A percentile compares a stretch with the other conserved stretches of the same genome.
Evolutionary conservation across 2,329 filamentous ascomycete species (phyloP).

Genomic region (Calycina herbarum): DNA sequence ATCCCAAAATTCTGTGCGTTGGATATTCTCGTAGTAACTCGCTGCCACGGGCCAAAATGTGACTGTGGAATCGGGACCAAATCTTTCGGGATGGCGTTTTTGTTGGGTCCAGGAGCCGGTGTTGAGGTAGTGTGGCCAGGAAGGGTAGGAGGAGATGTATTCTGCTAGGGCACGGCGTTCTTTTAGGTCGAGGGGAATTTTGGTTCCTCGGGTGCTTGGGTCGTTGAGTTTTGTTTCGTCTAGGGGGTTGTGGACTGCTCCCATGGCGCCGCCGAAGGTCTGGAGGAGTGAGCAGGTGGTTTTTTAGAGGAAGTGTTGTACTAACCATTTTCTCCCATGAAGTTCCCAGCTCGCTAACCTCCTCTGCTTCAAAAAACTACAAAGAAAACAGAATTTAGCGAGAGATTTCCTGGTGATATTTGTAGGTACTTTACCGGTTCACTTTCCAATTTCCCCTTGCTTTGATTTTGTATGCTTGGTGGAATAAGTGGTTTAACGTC

Average conservation of each 20-base stretch:
- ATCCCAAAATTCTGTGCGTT: background rate
- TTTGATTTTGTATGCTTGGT: background rate
- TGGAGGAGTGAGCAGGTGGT: background rate
- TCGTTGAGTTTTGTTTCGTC: background rate
- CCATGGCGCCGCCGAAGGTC: background rate
- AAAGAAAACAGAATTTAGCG: background rate
- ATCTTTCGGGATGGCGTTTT: no score
- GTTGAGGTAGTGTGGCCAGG: no score
- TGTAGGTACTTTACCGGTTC: background rate
- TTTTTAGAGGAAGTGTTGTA: background rate
- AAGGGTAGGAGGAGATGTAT: no score
- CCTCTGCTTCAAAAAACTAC: background rate
- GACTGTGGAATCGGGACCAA: background rate
- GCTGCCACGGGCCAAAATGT: background rate
- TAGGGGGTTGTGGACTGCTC: background rate
- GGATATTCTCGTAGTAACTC: background rate
- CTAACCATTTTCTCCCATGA: slow-evolving; percentile 2
- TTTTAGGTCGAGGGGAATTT: no score
- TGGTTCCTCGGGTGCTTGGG: no score
- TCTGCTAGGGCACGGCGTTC: no score
- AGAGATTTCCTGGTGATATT: background rate
- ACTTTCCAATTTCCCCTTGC: background rate
- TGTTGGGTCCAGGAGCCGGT: no score
- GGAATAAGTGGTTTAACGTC: background rate
- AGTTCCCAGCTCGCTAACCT: background rate